A percentile compares a stretch with the other conserved stretches of the same genome.
These are phyloP conservation scores for Ganoderma leucocontextum DNA, from an alignment of 1,284 basidiomycete genomes.

Conservation along the genomic window DNA sequence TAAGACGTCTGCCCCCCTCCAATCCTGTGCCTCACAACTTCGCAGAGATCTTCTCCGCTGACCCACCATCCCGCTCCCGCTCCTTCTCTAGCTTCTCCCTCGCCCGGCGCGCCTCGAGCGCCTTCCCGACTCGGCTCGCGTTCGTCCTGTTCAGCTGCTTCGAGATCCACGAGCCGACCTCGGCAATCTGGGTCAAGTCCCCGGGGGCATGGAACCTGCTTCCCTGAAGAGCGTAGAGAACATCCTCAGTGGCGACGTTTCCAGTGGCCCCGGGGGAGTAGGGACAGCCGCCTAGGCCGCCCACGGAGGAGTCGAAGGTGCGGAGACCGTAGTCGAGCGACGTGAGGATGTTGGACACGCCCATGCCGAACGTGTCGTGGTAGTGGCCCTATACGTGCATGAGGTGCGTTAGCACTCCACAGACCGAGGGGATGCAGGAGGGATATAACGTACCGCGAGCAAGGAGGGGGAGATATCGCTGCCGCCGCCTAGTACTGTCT, in stretches of 20 bases:
- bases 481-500: constrained; percentile 66
- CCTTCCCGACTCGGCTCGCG: constrained; percentile 83
- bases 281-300: constrained; percentile 93
- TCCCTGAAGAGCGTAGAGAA: constrained; percentile 84
- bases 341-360: constrained; percentile 73
- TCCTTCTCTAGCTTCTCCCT: constrained; percentile 46
- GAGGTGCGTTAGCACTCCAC: background rate
- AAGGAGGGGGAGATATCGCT: constrained; percentile 59
- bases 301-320: constrained; percentile 79
- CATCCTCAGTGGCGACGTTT: constrained; percentile 93
- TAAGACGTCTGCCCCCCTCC: background rate
- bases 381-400: constrained; percentile 45
- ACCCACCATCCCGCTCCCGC: constrained; percentile 33
- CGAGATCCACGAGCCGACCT: constrained; percentile 86
- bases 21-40: constrained; percentile 21
- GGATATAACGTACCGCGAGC: constrained; percentile 68
- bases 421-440: background rate
- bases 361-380: constrained; percentile 93
- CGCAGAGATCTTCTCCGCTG: constrained; percentile 25
- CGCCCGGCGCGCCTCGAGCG: constrained; percentile 66
- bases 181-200: constrained; percentile 68
- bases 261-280: constrained; percentile 96
- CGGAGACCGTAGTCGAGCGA: constrained; percentile 73
- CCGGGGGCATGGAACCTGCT: constrained; percentile 76
- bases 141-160: constrained; percentile 71